Evolutionary conservation across 805 yeast species (phyloP).

Genomic region (Hemisphaericaspora nanyangensis): DNA sequence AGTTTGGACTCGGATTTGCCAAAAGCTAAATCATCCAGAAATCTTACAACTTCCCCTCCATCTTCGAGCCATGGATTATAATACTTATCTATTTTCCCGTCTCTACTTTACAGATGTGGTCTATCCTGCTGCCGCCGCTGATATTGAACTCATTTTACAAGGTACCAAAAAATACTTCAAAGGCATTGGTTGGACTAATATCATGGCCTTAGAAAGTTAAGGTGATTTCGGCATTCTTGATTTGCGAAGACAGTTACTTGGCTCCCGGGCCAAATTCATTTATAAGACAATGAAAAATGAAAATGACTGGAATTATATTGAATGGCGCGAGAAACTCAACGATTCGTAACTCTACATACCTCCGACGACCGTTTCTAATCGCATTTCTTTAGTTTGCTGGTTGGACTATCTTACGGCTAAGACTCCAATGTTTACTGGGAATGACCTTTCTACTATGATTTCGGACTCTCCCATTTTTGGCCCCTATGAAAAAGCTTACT

Average conservation of each 20-base stretch:
- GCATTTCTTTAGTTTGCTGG: neutral
- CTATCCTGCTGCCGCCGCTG: neutral
- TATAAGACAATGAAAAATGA: neutral
- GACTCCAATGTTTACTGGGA: too few relatives aligned
- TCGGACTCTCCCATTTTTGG: neutral
- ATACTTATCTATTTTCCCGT: neutral
- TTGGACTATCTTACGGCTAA: neutral
- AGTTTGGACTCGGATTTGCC: too few relatives aligned
- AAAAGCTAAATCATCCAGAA: too few relatives aligned
- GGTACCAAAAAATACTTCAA: neutral
- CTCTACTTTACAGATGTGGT: neutral
- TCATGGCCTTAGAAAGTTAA: neutral
- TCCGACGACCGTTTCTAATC: neutral
- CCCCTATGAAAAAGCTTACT: neutral
- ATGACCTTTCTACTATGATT: too few relatives aligned
- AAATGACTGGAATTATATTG: neutral
- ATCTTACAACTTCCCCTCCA: too few relatives aligned
- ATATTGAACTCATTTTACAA: neutral
- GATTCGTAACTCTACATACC: neutral
- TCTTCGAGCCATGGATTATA: neutral
- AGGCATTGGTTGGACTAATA: neutral
- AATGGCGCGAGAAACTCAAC: neutral
- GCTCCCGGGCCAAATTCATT: neutral
- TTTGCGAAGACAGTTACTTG: neutral
- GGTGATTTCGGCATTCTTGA: neutral